Base-by-base conservation (phyloP, 2,329 filamentous ascomycete species). In the Emmonsiellopsis sp. region DNA sequence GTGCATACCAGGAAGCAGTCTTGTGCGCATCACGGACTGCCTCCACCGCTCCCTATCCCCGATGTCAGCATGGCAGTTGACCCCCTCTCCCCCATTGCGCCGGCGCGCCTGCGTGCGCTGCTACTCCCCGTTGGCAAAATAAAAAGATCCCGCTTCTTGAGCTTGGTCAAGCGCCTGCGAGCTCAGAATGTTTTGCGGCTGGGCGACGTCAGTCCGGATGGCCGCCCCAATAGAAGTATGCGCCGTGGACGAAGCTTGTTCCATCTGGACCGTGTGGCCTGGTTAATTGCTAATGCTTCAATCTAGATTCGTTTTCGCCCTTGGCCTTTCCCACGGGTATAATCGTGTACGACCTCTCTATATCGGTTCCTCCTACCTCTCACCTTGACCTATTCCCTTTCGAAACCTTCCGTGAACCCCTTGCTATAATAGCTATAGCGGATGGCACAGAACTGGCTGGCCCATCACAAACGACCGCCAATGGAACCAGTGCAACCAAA, bases 251-350 rank as follows among this genome's bases (percentile, higher is more conserved):
- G 8, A 6, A 44, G 10, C 5, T 37, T 44, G 30, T 49, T 9
- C 13, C 9, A 10, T 30, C 43, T 13, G 13, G 7, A 32, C 34
- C 20, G n/a, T 30, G n/a, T 51, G 32, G 11, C 35, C 46, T 35
- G 15, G 34, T 9, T 20, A 40, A 15, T 43, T 50, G 15, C 65
- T 63, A 57, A 58, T 50, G 30, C 47, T 52, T 56, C 51, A 40
- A 40, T 49, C 10, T 68, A 95, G 90, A 89, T 71, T 91, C 93
- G 84, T 96, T 97, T 72, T 95, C 89, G 55, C 92, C 92, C 41
- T 76, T 93, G 63, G 88, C 87, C 11, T 95, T 93, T 69, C 90
- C 89, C 9, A 81, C 84, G 61, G 92, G 92, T 56, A 84, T 85
- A 64, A 86, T 97, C 57, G 79, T 96, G 63, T 96, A 93, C 77